A percentile compares a stretch with the other conserved stretches of the same genome.
Conservation (phyloP, 2,329 filamentous ascomycete genomes). For the Plenodomus lindquistii region DNA sequence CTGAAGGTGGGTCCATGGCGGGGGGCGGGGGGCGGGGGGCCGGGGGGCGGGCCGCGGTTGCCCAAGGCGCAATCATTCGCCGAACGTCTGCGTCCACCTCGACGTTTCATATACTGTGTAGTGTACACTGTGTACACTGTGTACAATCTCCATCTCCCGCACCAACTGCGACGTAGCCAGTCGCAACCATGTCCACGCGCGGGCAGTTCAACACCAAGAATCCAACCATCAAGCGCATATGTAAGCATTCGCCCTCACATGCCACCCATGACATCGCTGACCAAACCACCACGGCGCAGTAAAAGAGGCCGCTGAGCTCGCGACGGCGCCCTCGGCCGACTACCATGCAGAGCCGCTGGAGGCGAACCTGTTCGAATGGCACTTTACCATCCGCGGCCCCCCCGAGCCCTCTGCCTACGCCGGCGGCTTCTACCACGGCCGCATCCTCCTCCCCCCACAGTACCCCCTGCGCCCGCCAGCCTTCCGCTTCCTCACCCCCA, state of each 20-base stretch:
- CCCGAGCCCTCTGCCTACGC: constrained; percentile 77
- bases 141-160: too few relatives aligned
- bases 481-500: constrained; percentile 94
- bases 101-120: too few relatives aligned
- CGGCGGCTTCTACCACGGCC: constrained; percentile 88
- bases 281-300: constrained; percentile 59
- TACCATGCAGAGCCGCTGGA: constrained; percentile 86
- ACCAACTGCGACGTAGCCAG: too few relatives aligned
- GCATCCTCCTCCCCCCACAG: constrained; percentile 84
- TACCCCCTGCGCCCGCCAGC: constrained; percentile 91
- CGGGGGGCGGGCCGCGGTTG: neutral
- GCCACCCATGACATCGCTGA: constrained; percentile 18
- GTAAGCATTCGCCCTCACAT: constrained; percentile 52
- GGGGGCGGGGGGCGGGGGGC: too few relatives aligned
- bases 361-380: constrained; percentile 94
- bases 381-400: constrained; percentile 93
- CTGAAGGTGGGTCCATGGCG: too few relatives aligned
- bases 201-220: constrained; percentile 71
- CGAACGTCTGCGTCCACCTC: neutral
- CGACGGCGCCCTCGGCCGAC: constrained; percentile 77
- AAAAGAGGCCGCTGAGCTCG: constrained; percentile 88
- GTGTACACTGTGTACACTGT: too few relatives aligned
- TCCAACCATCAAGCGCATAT: constrained; percentile 82
- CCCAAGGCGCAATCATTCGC: neutral
- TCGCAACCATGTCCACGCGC: constrained; percentile 44